Base-by-base conservation (phyloP, 768 basidiomycete species). In the Lanmaoa rubissima region DNA sequence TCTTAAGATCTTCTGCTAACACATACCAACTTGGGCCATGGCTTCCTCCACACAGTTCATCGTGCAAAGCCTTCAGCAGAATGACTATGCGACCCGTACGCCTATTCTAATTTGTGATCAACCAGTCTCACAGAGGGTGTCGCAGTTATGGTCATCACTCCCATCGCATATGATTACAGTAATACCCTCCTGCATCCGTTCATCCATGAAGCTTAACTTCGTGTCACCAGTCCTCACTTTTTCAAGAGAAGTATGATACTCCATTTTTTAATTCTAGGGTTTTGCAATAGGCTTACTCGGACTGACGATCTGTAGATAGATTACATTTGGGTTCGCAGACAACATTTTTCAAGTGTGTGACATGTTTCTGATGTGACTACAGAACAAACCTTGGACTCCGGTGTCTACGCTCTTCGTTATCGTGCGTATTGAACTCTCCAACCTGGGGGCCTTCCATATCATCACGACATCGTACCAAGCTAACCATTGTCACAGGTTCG, bases 161-260 rank as follows among this genome's bases (percentile, higher is more conserved):
- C 17, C 5, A n/a, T 58, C 17, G 47, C 2, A 36, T 58, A 58
- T 21, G 57, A 58, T 41, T 54, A 49, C 13, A 44, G 57, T 58
- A 36, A 34, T 42, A 10, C 4, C 13, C 7, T 19, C n/a, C 9
- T n/a, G 7, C 8, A 14, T 28, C 2, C 16, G 3, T 32, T 31
- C 5, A 38, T 32, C 9, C 45, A 34, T 5, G 8, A 13, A 16
- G 31, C 35, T 51, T 14, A 31, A 11, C 21, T 21, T 21, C 16
- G 14, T n/a, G 26, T 14, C 12, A 2, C 41, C 26, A 55, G 54
- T 41, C 24, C 57, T 58, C 17, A 40, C 54, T 13, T 45, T 55
- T 36, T 7, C 48, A 8, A 46, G 12, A 56, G 54, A 58, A 48
- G 54, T 55, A 44, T n/a, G 16, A 28, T 26, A 3, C 12, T 12